Evolutionary conservation across 805 yeast species (phyloP).

Genomic region (Candida hungchunana): DNA sequence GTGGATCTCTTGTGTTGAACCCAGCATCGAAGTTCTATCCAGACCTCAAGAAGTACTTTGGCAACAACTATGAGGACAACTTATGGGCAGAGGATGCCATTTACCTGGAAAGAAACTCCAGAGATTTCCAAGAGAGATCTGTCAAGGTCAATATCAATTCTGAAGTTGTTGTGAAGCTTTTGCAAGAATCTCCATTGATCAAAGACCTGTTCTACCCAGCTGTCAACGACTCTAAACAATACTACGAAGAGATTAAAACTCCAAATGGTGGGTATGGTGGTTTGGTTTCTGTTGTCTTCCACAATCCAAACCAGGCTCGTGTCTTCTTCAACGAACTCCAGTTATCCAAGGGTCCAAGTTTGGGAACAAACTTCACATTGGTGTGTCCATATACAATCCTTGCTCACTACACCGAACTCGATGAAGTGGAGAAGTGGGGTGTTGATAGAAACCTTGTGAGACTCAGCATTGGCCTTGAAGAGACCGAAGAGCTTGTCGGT

Average conservation of each 20-base stretch:
- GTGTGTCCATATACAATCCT: conserved; percentile 87
- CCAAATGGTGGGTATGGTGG: conserved; percentile 86
- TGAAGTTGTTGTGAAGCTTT: conserved; percentile 47
- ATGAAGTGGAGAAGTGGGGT: conserved; percentile 77
- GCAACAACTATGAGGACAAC: conserved; percentile 60
- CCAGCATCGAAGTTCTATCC: conserved; percentile 51
- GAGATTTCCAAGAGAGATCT: conserved; percentile 75
- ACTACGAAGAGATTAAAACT: conserved; percentile 72
- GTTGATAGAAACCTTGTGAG: conserved; percentile 75
- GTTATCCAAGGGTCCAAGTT: conserved; percentile 82
- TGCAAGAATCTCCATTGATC: conserved; percentile 46
- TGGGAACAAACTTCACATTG: conserved; percentile 85
- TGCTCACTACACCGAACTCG: conserved; percentile 80
- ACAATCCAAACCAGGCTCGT: conserved; percentile 58
- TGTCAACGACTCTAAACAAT: conserved; percentile 42
- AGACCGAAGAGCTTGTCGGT: conserved; percentile 44
- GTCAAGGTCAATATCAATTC: conserved; percentile 50
- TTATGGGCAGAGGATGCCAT: conserved; percentile 96
- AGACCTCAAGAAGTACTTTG: conserved; percentile 45
- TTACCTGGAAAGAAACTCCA: conserved; percentile 84
- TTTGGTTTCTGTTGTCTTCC: conserved; percentile 67
- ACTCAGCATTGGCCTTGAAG: conserved; percentile 83
- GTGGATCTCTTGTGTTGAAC: conserved; percentile 81
- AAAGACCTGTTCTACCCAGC: conserved; percentile 71
- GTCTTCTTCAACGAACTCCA: conserved; percentile 68